Base-by-base conservation (phyloP, 176 grass and related monocot species). In the Thinopyrum elongatum region DNA sequence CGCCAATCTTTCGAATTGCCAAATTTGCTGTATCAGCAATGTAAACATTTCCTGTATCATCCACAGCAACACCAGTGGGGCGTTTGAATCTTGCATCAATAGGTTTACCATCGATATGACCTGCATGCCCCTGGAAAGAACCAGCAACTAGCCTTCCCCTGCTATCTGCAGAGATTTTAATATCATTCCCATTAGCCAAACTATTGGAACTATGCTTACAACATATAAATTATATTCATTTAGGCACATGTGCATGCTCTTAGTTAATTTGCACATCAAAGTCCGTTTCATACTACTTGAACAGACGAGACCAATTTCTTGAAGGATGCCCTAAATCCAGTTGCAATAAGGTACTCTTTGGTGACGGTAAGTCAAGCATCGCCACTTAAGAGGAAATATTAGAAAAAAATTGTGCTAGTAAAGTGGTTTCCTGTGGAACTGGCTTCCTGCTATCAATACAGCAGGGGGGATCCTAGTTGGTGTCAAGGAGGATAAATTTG, bases 41-140 rank as follows among this genome's bases (percentile, higher is more conserved):
- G 83, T 98, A 98, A n/a, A 95, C 96, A 88, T 98, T 98, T 74
- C 96, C 96, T 68, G 82, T 95, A 79, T 95, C 90, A 88, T 98
- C 96, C 88, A 95, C 90, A 2, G 96, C 88, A 72, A 98, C 90
- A 2, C 93, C 96, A 83, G 93, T 95, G 53, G 96, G 96, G 25
- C 91, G 93, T 71, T 92, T 95, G 79, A 98, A 98, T 53, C 96
- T 92, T 41, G 96, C 93, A 89, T 98, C 96, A 34, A 87, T 92
- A 8, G 96, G 93, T 86, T 98, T 98, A 80, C 96, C 93, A 55
- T 98, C 96, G 47, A 98, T 89, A 79, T 98, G 96, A 34, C 93
- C 93, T 8, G 93, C 88, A 82, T 98, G 91, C 14, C 96, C 96
- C 82, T 98, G 93, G 70, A 95, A 98, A 30, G 96, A 98, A 76